Base-by-base conservation (phyloP, 768 basidiomycete genomes). In the Russula sp. region DNA sequence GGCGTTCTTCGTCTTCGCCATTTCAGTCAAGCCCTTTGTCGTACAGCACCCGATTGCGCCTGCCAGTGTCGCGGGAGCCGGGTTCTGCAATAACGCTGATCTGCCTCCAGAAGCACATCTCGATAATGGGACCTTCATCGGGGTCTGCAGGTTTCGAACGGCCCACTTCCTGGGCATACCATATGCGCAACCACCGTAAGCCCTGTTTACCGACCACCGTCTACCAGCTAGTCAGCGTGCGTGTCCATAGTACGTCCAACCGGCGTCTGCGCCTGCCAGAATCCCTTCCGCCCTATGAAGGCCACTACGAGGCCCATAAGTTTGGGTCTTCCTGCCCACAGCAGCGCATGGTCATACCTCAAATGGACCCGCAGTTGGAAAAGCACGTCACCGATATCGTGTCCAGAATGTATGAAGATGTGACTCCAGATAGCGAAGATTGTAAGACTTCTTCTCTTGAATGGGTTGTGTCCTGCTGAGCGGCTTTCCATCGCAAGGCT, bases 151-250 rank as follows among this genome's bases (percentile, higher is more conserved):
- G n/a, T 63, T 62, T 7, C 45, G 37, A 6, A 55, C 66, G 1
- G 51, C 64, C 13, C 62, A 51, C n/a, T 74, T 71, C 54, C 44
- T 70, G 32, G 71, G 73, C 31, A 68, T 74, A 22, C 73, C 73
- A 6, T 74, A 65, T 49, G 73, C 73, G 5, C 22, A 68, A 57
- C 71, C 73, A 11, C 71, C 71, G 71, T 74, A 59, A 45, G 73
- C 47, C 22, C 31, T n/a, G 35, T 44, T 14, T 57, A n/a, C 4
- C 6, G 9, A 9, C 37, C 9, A 14, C 7, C 42, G 4, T 40
- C 11, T 22, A 8, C 14, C 11, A 22, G 4, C 10, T 2, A 6
- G n/a, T 7, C 10, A 16, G 44, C 50, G 18, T 32, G 9, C 9
- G 11, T n/a, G 8, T n/a, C 14, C 47, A 11, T 51, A 68, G 67